Evolutionary conservation across 83 land plant genomes (phyloP), one percentile per base, ranked within the genome.

Genomic region (Diphasiastrum complanatum): DNA sequence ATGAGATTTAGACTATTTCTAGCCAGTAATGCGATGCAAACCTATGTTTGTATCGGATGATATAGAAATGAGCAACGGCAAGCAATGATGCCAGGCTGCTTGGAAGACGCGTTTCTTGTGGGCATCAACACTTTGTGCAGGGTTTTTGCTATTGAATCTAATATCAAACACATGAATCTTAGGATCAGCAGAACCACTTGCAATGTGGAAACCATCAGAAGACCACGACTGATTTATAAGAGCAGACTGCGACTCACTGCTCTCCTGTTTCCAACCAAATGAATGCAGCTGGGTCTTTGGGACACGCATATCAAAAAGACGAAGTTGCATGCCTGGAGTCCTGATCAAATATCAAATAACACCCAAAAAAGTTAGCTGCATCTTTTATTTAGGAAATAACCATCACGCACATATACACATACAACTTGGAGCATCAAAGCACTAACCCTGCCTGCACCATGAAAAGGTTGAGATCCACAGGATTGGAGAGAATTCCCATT

Each of bases 381-480:
- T 41, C 1, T 18, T 1, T 14, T 41, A 41, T 41, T 41, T 41
- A 41, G 18, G 45, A 41, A 41, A 38, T 8, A 38, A 38, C n/a
- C n/a, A n/a, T n/a, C n/a, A n/a, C n/a, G n/a, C n/a, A n/a, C n/a
- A n/a, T n/a, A n/a, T n/a, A n/a, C n/a, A n/a, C n/a, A n/a, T n/a
- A n/a, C n/a, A n/a, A n/a, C n/a, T n/a, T n/a, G n/a, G n/a, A n/a
- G n/a, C n/a, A n/a, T n/a, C n/a, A n/a, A n/a, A n/a, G n/a, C n/a
- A n/a, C n/a, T n/a, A n/a, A 90, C 95, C 85, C 95, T 20, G 95
- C 75, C 62, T 91, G 97, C 58, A 87, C 95, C 97, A 91, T 82
- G 57, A 78, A 85, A 10, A 91, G 70, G 61, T 91, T 85, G 62
- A 79, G 77, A 60, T 87, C 97, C 22, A 74, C 64, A 12, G 97